A percentile compares a stretch with the other conserved stretches of the same genome.
Evolutionary conservation across 805 yeast genomes (phyloP).

Genomic region (Ogataea trehaloabstinens): DNA sequence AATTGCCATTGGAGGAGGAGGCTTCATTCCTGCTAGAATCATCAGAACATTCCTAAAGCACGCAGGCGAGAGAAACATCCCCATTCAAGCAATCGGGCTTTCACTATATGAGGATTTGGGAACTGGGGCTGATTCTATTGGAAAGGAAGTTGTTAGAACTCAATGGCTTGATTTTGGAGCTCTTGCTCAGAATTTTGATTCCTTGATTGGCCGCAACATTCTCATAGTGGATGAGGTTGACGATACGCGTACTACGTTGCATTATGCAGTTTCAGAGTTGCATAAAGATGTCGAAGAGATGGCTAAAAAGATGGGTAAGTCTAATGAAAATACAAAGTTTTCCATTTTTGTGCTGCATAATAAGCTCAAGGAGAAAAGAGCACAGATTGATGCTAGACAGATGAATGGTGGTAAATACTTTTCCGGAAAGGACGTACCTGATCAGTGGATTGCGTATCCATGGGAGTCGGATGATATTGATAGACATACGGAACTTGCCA

Average conservation of each 20-base stretch:
- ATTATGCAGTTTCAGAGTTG: conserved; percentile 77
- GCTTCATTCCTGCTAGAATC: conserved; percentile 68
- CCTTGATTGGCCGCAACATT: conserved; percentile 76
- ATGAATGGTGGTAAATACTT: conserved; percentile 64
- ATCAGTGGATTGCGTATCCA: conserved; percentile 85
- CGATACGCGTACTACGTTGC: conserved; percentile 87
- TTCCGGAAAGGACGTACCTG: conserved; percentile 73
- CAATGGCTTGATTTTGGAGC: conserved; percentile 89
- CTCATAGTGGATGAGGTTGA: conserved; percentile 89
- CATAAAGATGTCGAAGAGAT: conserved; percentile 62
- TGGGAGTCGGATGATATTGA: conserved; percentile 88
- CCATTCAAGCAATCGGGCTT: conserved; percentile 68
- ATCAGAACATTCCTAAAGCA: conserved; percentile 60
- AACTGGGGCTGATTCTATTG: conserved; percentile 51
- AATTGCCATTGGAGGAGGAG: conserved; percentile 74
- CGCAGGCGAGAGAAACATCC: conserved; percentile 61
- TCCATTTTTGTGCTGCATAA: conserved; percentile 82
- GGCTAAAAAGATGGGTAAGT: conserved; percentile 57
- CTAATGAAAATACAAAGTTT: conserved; percentile 60
- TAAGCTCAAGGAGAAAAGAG: conserved; percentile 78
- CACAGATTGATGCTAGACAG: conserved; percentile 62
- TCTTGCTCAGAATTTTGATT: conserved; percentile 63
- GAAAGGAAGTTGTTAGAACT: conserved; percentile 80
- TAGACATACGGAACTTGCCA: conserved; percentile 64
- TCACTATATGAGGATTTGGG: conserved; percentile 60